Base-by-base conservation (phyloP, 305 asterid genomes). In the Caryopteris hybrid region DNA sequence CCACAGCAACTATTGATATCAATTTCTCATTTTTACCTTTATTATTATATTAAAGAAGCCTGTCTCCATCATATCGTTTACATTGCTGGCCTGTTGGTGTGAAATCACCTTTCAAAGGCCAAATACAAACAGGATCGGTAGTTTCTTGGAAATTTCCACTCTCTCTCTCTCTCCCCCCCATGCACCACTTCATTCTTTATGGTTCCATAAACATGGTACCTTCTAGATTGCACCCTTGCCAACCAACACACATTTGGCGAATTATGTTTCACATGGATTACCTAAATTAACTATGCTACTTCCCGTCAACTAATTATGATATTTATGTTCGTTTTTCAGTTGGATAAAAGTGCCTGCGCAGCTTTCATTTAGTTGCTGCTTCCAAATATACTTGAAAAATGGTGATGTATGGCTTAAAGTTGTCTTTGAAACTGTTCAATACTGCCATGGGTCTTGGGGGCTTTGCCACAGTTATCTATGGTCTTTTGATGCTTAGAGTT, bases 391-490 rank as follows among this genome's bases (percentile, higher is more conserved):
- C n/a, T n/a, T n/a, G 2, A 38, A 69, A 54, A 61, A 73, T 61
- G 68, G 47, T 50, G 69, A 78, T 73, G 64, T 68, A 22, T 14
- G 61, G 72, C 48, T 47, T 83, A 42, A 82, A 74, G 54, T 16
- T 70, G 21, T 66, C 77, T 22, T 61, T 87, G 61, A 81, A 80
- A 66, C 33, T 79, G 53, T 67, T 75, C 74, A 88, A 85, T 56
- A 45, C 63, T 13, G 62, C 64, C 5, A 69, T 83, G 21, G 95
- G 82, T n/a, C 1, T 74, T 0, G 74, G 76, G 6, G 89, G 86
- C 38, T 62, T 82, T 64, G 78, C 83, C 1, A 67, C 79, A 63
- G 64, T 82, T 22, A 2, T 64, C 0, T 85, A 80, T 42, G 74
- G 83, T 4, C 5, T 80, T 31, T 64, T 86, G 66, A 74, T 83